Evolutionary conservation across 768 basidiomycete genomes (phyloP), one percentile per base, ranked within the genome.

Genomic region (Phylloporus arenicola): DNA sequence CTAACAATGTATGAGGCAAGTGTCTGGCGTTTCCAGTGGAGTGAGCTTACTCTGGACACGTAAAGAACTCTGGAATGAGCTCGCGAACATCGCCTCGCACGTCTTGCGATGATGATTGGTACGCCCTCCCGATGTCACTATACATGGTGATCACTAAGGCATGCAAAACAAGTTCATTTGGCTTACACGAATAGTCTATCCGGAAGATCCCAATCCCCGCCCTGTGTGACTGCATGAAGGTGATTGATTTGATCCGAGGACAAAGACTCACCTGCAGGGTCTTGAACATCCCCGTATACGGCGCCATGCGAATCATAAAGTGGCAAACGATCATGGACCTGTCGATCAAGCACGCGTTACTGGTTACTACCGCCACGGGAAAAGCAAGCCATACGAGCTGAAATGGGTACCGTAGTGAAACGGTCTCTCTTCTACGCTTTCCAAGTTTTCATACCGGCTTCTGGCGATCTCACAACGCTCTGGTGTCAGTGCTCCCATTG

Each of bases 361-460:
- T 37, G 31, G 19, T 10, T 19, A 24, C 22, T 16, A 31, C 19
- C 13, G 0, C 29, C 6, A 25, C n/a, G 6, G 19, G 43, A 22
- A 43, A 39, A 25, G 4, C 1, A 38, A 35, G 6, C 16, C 66
- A 17, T 47, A 65, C 10, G 92, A 94, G 62, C 88, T 91, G 62
- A 93, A 97, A 64, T 97, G 94, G 0, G 94, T 96, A 38, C 94
- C 88, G 54, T 91, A 92, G 61, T 92, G 88, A 68, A 95, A 95
- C 0, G 93, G 93, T 31, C 81, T 78, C 68, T 97, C 93, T 8
- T 69, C 86, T 2, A 95, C 86, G 53, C 89, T 83, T 58, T 83
- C 68, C 11, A 94, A 74, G 55, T 84, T 88, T 29, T 69, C 67
- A 57, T 93, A 94, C 37, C 92, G 79, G 31, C 79, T 80, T 43